These are phyloP conservation scores for Geranomyces variabilis DNA, from an alignment of 192 early-diverging fungal genomes.

Conservation along the genomic window DNA sequence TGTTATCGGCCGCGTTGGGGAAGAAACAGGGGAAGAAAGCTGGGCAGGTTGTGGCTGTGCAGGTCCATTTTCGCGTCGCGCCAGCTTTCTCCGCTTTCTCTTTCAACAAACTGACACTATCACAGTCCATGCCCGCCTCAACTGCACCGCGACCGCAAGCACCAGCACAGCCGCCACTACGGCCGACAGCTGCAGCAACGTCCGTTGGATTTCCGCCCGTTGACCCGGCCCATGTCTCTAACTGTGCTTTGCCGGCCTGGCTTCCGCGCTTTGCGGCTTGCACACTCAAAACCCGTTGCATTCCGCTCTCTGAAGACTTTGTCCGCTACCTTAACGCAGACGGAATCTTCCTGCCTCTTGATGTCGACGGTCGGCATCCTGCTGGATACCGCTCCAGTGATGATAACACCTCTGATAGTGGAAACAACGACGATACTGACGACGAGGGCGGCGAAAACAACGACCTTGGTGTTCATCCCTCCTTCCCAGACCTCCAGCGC, in stretches of 20 bases:
- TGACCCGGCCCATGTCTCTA: conserved; percentile 63
- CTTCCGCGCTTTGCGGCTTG: conserved; percentile 64
- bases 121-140: too few species aligned
- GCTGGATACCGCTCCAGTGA: conserved; percentile 25
- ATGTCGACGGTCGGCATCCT: conserved; percentile 55
- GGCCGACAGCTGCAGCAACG: background rate
- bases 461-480: conserved; percentile 51
- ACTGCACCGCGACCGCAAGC: too few species aligned
- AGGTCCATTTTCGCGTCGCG: too few species aligned
- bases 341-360: conserved; percentile 78
- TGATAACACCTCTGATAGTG: background rate
- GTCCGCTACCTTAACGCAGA: conserved; percentile 84
- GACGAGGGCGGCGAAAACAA: conserved; percentile 45
- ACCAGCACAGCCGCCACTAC: background rate
- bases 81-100: too few species aligned
- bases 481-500: conserved; percentile 67
- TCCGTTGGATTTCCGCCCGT: conserved; percentile 51
- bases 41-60: too few species aligned
- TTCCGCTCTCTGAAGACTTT: conserved; percentile 78
- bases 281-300: conserved; percentile 74
- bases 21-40: too few species aligned
- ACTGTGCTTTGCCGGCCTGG: conserved; percentile 82
- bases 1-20: too few species aligned
- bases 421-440: background rate
- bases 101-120: too few species aligned